phyloP scores from a whole-genome alignment of 2,329 filamentous ascomycete genomes.

The Torrubiellomyces zombiae region DNA sequence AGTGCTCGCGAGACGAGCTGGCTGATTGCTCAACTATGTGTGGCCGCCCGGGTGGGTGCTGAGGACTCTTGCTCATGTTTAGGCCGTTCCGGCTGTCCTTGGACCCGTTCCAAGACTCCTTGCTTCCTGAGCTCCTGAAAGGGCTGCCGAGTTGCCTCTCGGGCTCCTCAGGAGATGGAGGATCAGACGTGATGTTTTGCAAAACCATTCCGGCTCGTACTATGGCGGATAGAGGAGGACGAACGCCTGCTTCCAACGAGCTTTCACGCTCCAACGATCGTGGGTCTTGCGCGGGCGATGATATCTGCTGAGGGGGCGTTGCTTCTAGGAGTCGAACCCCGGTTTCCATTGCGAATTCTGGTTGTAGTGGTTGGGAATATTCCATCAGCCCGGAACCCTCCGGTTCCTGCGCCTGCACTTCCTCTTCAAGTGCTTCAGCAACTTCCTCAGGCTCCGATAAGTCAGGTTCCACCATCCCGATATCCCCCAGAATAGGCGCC shows the following conservation, averaged over 20 bases:
- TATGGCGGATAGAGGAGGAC: slow-evolving; percentile 37
- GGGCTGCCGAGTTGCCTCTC: slow-evolving; percentile 37
- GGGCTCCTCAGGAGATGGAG: slow-evolving; percentile 35
- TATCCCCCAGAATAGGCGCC: too few species aligned
- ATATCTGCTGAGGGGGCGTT: slow-evolving; percentile 17
- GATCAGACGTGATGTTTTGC: slow-evolving; percentile 41
- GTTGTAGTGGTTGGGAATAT: too few species aligned
- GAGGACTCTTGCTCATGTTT: slow-evolving; percentile 15
- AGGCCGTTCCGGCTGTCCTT: slow-evolving; percentile 10
- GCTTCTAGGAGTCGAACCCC: slow-evolving; percentile 10
- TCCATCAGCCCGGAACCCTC: slow-evolving; percentile 5
- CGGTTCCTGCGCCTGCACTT: slow-evolving; percentile 5
- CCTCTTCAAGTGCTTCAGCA: slow-evolving; percentile 2
- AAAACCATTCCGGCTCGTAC: slow-evolving; percentile 39
- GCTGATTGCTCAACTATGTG: slow-evolving; percentile 4
- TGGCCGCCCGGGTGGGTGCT: slow-evolving; percentile 7
- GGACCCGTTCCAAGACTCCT: slow-evolving; percentile 15
- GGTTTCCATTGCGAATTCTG: slow-evolving; percentile 2
- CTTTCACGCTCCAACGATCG: slow-evolving; percentile 14
- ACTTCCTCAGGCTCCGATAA: too few species aligned
- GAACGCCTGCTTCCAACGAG: slow-evolving; percentile 13
- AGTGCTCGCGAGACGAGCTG: slow-evolving; percentile 11
- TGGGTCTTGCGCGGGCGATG: slow-evolving; percentile 19
- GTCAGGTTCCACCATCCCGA: too few species aligned
- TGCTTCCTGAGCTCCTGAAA: slow-evolving; percentile 27